These are phyloP conservation scores for Paxillus ammoniavirescens DNA, from an alignment of 768 basidiomycete species.

Conservation along the genomic window DNA sequence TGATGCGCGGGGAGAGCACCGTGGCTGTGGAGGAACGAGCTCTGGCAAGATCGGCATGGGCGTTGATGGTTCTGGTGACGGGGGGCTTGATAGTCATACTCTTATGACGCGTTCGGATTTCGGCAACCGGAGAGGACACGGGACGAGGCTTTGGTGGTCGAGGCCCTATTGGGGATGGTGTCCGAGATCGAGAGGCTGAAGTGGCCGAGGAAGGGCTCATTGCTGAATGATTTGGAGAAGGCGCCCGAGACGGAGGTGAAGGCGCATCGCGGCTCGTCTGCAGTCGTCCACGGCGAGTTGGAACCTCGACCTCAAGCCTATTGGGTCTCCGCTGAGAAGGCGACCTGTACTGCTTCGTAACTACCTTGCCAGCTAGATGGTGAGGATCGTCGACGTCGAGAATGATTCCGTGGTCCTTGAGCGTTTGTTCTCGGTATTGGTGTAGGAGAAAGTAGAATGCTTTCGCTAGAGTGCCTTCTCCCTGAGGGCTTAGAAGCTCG, in stretches of 20 bases:
- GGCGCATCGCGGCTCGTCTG: conserved; percentile 27
- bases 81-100: conserved; percentile 29
- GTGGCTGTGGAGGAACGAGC: conserved; percentile 31
- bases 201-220: conserved; percentile 13
- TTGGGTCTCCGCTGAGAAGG: conserved; percentile 35
- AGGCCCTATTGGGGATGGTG: conserved; percentile 52
- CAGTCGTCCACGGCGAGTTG: conserved; percentile 13
- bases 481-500: conserved; percentile 69
- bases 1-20: conserved; percentile 20
- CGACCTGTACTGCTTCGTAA: conserved; percentile 43
- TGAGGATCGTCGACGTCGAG: conserved; percentile 30
- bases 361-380: conserved; percentile 23
- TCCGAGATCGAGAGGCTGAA: conserved; percentile 37
- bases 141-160: conserved; percentile 36
- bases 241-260: conserved; percentile 27
- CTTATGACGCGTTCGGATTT: conserved; percentile 29
- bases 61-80: conserved; percentile 12
- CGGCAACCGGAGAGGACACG: conserved; percentile 26
- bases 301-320: conserved; percentile 12
- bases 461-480: conserved; percentile 74
- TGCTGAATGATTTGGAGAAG: conserved; percentile 23
- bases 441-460: conserved; percentile 86
- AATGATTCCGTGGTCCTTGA: conserved; percentile 53
- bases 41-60: conserved; percentile 22
- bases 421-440: conserved; percentile 66